Evolutionary conservation across 2,329 filamentous ascomycete species (phyloP), one percentile per base, ranked within the genome.

Genomic region (Fusarium musae): DNA sequence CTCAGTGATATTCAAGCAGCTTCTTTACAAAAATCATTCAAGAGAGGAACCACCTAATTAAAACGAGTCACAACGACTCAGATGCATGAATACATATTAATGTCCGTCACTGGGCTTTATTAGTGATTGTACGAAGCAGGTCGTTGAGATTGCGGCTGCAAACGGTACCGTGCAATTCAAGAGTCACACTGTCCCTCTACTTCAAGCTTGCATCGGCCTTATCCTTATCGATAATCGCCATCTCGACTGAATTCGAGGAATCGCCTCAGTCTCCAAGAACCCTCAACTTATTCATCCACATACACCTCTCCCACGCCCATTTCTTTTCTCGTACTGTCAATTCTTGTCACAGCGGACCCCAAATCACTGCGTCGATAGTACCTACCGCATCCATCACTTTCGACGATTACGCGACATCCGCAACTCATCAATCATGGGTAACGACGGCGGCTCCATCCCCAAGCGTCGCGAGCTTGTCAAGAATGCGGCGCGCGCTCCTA

Each of bases 381-480:
- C 30, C 26, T 21, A 9, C 36, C 37, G 9, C 43, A 30, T 21
- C 21, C 10, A 39, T 5, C 23, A 19, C 23, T 42, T 32, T 21
- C 26, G 44, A 21, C 58, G 10, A 21, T n/a, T 19, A n/a, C 43
- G 21, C 53, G 49, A 28, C 13, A 42, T 26, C 37, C 36, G 37
- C 12, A 47, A 46, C 69, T n/a, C 63, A 40, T 28, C n/a, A 73
- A 80, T 59, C 77, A 98, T 99, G 96, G 96, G 96, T 81, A 99
- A 99, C 85, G 96, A 99, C 82, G 96, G 96, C 77, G 96, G 96
- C 81, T 96, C 94, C 76, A 99, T 99, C 76, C 96, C 96, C 9
- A 98, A 93, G 72, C 93, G 97, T 37, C 93, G 95, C 79, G 97
- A 99, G 83, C 93, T 99, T 50, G 96, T 99, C 82, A 97, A 97